A percentile compares a stretch with the other conserved stretches of the same genome.
phyloP scores from a whole-genome alignment of 805 yeast species.

The Teunomyces stri region DNA sequence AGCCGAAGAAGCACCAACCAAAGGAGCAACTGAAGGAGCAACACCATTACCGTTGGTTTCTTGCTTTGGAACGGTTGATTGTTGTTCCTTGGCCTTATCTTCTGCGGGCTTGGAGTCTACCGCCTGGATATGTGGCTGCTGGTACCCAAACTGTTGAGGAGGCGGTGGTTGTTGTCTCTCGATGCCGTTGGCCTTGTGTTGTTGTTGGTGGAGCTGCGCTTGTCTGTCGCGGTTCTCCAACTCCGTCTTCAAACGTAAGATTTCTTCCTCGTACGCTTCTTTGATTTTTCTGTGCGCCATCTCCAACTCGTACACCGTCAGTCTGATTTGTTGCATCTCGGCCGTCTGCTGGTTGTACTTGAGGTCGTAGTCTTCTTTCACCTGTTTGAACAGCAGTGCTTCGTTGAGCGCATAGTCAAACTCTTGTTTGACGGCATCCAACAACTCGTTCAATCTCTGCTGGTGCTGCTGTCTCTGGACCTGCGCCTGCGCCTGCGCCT shows the following conservation, averaged over 20 bases:
- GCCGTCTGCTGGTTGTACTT: conserved; percentile 88
- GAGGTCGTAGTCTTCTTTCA: conserved; percentile 88
- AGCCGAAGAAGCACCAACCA: conserved; percentile 8
- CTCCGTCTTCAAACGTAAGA: conserved; percentile 78
- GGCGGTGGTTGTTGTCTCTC: conserved; percentile 21
- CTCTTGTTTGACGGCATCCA: conserved; percentile 91
- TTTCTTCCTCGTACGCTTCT: conserved; percentile 94
- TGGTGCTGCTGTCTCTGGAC: conserved; percentile 42
- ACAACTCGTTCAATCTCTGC: conserved; percentile 65
- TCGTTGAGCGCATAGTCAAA: conserved; percentile 82
- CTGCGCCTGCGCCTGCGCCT: conserved; percentile 26
- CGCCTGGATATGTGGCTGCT: conserved; percentile 12
- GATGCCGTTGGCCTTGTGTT: conserved; percentile 16
- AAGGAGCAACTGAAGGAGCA: conserved; percentile 4
- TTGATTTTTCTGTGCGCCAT: conserved; percentile 92
- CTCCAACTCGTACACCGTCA: conserved; percentile 90
- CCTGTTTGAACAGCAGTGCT: conserved; percentile 80
- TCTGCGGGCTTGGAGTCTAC: not conserved
- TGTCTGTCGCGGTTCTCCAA: conserved; percentile 76
- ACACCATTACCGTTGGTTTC: conserved; percentile 10
- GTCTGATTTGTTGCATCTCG: conserved; percentile 91
- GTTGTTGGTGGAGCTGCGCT: conserved; percentile 38
- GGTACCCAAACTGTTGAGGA: conserved; percentile 19
- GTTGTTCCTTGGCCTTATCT: conserved; percentile 2
- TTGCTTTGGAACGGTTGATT: conserved; percentile 18